phyloP scores from a whole-genome alignment of 1,284 basidiomycete species.

The Marasmius tenuissimus region DNA sequence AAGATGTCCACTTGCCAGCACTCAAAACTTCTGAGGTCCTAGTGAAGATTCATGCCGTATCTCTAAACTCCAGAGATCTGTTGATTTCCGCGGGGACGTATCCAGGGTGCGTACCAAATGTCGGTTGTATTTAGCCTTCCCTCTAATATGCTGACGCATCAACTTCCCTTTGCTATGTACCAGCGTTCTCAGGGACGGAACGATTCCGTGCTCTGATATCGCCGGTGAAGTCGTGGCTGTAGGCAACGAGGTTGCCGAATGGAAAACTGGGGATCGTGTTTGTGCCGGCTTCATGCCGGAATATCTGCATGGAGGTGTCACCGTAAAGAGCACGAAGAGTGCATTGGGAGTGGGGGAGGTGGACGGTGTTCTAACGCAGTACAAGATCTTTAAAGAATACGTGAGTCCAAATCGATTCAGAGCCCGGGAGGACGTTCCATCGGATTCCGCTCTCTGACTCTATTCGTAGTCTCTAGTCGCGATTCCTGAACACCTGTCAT shows the following conservation, averaged over 20 bases:
- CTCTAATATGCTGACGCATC: neutral
- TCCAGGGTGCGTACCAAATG: neutral
- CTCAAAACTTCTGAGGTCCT: neutral
- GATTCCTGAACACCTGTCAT: conserved; percentile 46
- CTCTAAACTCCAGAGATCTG: neutral
- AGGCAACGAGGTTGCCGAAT: conserved; percentile 50
- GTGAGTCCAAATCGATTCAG: conserved; percentile 25
- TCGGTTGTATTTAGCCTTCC: neutral
- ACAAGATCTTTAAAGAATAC: conserved; percentile 43
- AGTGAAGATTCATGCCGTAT: neutral
- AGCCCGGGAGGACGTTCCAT: no score
- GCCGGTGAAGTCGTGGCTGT: conserved; percentile 61
- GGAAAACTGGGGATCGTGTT: conserved; percentile 59
- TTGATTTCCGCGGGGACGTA: neutral
- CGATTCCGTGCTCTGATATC: conserved; percentile 60
- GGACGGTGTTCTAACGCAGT: conserved; percentile 58
- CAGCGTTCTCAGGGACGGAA: conserved; percentile 19
- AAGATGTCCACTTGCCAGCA: neutral
- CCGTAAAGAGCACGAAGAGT: conserved; percentile 27
- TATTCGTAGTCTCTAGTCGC: conserved; percentile 29
- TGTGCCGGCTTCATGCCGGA: conserved; percentile 43
- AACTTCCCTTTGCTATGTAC: neutral
- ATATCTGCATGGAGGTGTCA: conserved; percentile 40
- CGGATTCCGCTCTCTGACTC: no score
- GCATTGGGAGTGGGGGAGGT: conserved; percentile 44